A percentile compares a stretch with the other conserved stretches of the same genome.
These are phyloP conservation scores for Coemansia sp. DNA, from an alignment of 192 early-diverging fungal species.

Conservation along the genomic window DNA sequence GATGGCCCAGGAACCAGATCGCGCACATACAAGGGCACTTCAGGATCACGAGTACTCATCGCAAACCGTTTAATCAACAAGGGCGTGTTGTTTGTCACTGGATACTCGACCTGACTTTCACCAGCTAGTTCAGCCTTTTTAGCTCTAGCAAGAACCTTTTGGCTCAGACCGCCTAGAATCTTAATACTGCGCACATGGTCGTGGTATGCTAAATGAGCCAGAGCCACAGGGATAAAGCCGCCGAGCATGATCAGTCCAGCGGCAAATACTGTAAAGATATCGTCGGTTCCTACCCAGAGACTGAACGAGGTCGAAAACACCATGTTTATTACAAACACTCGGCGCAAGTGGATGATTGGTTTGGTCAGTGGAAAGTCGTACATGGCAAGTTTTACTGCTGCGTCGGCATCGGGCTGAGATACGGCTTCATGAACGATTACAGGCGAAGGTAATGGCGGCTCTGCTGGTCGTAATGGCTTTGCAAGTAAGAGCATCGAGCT, in stretches of 20 bases:
- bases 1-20: conserved; percentile 36
- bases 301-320: conserved; percentile 28
- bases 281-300: conserved; percentile 36
- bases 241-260: conserved; percentile 30
- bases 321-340: conserved; percentile 43
- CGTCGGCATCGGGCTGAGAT: conserved; percentile 7
- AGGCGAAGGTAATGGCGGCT: background rate
- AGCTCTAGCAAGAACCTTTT: conserved; percentile 8
- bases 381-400: conserved; percentile 34
- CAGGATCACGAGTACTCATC: conserved; percentile 27
- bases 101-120: conserved; percentile 42
- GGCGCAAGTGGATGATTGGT: conserved; percentile 31
- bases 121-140: conserved; percentile 17
- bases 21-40: conserved; percentile 28
- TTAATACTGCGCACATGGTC: conserved; percentile 43
- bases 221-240: conserved; percentile 41
- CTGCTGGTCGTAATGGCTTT: background rate
- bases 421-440: background rate
- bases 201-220: conserved; percentile 32
- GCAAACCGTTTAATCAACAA: conserved; percentile 37
- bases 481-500: background rate
- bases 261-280: conserved; percentile 33
- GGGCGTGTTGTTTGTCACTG: conserved; percentile 35
- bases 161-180: conserved; percentile 38
- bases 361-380: conserved; percentile 51